Percentiles rank a stretch among this genome's conserved stretches.
Conservation (phyloP, 306 rosid genomes). For the Biancaea sappan region DNA sequence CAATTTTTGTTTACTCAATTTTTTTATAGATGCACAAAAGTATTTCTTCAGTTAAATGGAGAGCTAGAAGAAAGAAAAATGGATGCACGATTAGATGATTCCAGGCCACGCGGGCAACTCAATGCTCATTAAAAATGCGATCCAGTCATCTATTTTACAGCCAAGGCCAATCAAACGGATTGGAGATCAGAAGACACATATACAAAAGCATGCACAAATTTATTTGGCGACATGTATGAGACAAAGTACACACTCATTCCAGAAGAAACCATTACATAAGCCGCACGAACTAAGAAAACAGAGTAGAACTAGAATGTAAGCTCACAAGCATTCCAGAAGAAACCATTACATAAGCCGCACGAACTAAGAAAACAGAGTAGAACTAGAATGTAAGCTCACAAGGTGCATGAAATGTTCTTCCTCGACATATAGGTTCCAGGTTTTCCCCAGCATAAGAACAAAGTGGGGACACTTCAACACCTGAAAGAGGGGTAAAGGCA, state of each 20-base stretch:
- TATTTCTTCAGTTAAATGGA: too few relatives aligned
- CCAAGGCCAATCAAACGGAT: background rate
- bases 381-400: slow-evolving; percentile 64
- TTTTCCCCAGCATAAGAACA: slow-evolving; percentile 69
- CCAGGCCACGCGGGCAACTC: background rate
- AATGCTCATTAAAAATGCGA: background rate
- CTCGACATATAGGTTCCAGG: slow-evolving; percentile 67
- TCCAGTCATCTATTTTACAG: background rate
- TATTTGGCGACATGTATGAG: background rate
- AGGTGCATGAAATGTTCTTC: slow-evolving; percentile 78
- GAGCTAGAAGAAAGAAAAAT: background rate
- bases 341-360: slow-evolving; percentile 27
- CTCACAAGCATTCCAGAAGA: slow-evolving; percentile 36
- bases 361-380: background rate
- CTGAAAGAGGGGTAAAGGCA: slow-evolving; percentile 29
- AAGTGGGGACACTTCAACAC: slow-evolving; percentile 71
- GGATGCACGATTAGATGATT: background rate
- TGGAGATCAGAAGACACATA: background rate
- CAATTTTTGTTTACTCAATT: background rate
- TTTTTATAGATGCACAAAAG: background rate
- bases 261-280: background rate
- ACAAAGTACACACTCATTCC: slow-evolving; percentile 7
- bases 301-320: slow-evolving; percentile 46
- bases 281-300: slow-evolving; percentile 20
- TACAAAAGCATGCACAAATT: background rate